Base-by-base conservation (phyloP, 78 protist species). In the Planoprotostelium fungivorum region DNA sequence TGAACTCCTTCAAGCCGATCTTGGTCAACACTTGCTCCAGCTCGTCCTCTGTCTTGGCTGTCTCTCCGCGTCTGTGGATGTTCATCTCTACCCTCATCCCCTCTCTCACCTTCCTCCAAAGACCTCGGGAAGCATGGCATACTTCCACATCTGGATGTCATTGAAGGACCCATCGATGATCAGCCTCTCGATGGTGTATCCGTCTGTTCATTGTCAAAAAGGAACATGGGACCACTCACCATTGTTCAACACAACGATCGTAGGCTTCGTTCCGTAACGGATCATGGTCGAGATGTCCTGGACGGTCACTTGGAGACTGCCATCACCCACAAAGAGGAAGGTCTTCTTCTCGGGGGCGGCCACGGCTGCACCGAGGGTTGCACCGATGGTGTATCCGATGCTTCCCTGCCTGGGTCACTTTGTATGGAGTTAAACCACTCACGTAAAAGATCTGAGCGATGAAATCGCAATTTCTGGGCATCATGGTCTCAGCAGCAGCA, bases 131-230 rank as follows among this genome's bases (percentile, higher is more conserved):
- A 84, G 34, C 36, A 84, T 1, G 37, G 28, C 36, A 10, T 84
- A 84, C 86, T 84, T 84, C 86, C 86, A 84, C 86, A 23, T 23
- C 37, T 28, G 37, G 86, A 84, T 84, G 86, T 84, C 34, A 10
- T 84, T 31, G 86, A 84, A 84, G 34, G 86, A 1, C 28, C 86
- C 86, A 10, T 84, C 86, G 28, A 84, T 84, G 34, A 84, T 84
- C 37, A 28, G 10, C 34, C 86, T 84, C 86, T 84, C 86, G 28
- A 84, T 84, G 37, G 86, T 84, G 86, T 84, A 84, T 1, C 86
- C 86, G 86, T 84, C 83, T 9, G 9, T 51, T 9, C 16, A 9
- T 16, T 51, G 83, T 16, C 9, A 9, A 16, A 9, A 9, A 51
- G 83, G 16, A 16, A 16, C 83, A 16, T n/a, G n/a, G n/a, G n/a